phyloP scores from a whole-genome alignment of 768 basidiomycete genomes.

The Leucogyrophana mollusca region DNA sequence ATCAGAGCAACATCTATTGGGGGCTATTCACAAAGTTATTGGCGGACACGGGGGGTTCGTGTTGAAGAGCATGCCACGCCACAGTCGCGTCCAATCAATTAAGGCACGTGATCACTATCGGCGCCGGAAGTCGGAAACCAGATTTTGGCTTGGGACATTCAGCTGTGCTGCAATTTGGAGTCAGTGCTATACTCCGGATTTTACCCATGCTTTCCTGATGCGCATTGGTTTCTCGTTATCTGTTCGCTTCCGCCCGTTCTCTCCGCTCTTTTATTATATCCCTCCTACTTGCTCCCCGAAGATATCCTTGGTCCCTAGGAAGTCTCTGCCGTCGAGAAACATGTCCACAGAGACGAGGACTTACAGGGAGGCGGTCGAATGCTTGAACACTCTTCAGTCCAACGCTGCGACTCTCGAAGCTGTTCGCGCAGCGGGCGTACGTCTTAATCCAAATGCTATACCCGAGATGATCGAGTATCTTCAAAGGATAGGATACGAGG shows the following conservation, averaged over 20 bases:
- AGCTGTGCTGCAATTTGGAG: no score
- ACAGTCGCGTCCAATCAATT: no score
- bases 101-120: no score
- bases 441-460: slow-evolving; percentile 59
- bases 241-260: slow-evolving; percentile 6
- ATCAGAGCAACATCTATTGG: no score
- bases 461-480: slow-evolving; percentile 92
- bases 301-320: background rate
- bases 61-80: no score
- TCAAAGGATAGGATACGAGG: slow-evolving; percentile 80
- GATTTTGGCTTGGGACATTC: no score
- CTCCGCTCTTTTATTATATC: slow-evolving; percentile 1
- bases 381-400: slow-evolving; percentile 80
- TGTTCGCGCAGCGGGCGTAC: slow-evolving; percentile 69
- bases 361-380: slow-evolving; percentile 72
- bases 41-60: no score
- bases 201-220: slow-evolving; percentile 9
- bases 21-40: no score
- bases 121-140: no score
- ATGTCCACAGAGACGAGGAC: slow-evolving; percentile 57
- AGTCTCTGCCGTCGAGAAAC: slow-evolving; percentile 17
- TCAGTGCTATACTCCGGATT: background rate
- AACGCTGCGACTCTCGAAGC: slow-evolving; percentile 94
- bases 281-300: slow-evolving; percentile 1
- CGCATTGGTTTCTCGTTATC: slow-evolving; percentile 7